phyloP scores from a whole-genome alignment of 371 early-diverging fungal genomes.

The Rhizopus delemar region DNA sequence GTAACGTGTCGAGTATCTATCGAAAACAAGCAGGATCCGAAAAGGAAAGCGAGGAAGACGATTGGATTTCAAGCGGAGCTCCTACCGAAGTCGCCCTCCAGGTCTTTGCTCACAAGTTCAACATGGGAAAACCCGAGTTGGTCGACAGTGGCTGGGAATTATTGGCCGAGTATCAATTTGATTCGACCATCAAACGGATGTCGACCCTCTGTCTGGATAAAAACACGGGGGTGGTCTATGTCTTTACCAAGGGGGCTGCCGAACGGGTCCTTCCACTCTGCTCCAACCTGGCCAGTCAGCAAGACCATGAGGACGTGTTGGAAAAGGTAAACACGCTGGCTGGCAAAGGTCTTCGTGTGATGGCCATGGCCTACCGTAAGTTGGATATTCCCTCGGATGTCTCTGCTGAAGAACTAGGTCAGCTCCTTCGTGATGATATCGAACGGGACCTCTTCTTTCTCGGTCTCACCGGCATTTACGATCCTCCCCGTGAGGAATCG shows the following conservation, averaged over 20 bases:
- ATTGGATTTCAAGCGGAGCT: slow-evolving; percentile 62
- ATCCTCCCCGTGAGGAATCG: slow-evolving; percentile 82
- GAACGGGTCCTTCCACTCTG: slow-evolving; percentile 70
- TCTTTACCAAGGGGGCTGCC: slow-evolving; percentile 72
- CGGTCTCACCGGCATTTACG: slow-evolving; percentile 89
- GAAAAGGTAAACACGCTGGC: slow-evolving; percentile 29
- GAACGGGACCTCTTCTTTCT: slow-evolving; percentile 77
- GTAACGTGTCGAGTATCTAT: slow-evolving; percentile 62
- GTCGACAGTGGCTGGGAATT: slow-evolving; percentile 55
- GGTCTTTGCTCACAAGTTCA: slow-evolving; percentile 69
- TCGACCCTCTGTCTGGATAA: slow-evolving; percentile 38
- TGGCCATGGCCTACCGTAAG: slow-evolving; percentile 65
- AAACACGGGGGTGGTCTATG: slow-evolving; percentile 14
- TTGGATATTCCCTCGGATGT: slow-evolving; percentile 30
- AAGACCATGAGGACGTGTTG: slow-evolving; percentile 19
- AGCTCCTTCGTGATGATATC: slow-evolving; percentile 49
- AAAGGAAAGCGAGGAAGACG: slow-evolving; percentile 36
- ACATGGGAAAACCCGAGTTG: slow-evolving; percentile 61
- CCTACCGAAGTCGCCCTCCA: slow-evolving; percentile 78
- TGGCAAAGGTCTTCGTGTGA: slow-evolving; percentile 54
- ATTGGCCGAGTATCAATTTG: slow-evolving; percentile 71
- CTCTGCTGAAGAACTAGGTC: slow-evolving; percentile 34
- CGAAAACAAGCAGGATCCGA: slow-evolving; percentile 20
- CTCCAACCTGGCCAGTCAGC: slow-evolving; percentile 30
- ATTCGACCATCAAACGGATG: slow-evolving; percentile 88